Evolutionary conservation across 2,329 filamentous ascomycete genomes (phyloP), one percentile per base, ranked within the genome.

Genomic region (Ophiobolus disseminans): DNA sequence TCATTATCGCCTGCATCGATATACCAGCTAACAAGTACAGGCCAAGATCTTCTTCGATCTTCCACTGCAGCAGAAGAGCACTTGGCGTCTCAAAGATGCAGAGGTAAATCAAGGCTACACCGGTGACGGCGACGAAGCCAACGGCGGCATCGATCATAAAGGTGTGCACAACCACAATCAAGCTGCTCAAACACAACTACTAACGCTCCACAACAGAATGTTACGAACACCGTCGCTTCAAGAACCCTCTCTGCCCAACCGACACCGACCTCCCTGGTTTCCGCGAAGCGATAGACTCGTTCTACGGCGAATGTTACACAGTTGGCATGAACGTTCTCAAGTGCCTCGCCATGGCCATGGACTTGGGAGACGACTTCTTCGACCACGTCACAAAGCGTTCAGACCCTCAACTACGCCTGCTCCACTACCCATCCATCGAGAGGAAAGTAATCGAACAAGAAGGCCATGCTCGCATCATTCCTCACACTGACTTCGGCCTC

Each of bases 61-160:
- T n/a, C 62, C 66, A 1, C 35, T 63, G 5, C 49, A 63, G 13
- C 45, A 76, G 20, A 68, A 70, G 49, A 50, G 66, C 30, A 64
- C 65, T 4, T 73, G 73, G 34, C 73, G 73, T 28, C 72, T 74
- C 3, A 56, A 65, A 38, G 68, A 70, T 17, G 68, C 72, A 6
- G 58, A 70, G 19, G 60, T 72, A 11, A 74, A 76, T 45, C 68
- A 74, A 48, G 73, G 73, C 26, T 76, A 74, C 40, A 74, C 70
- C 3, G 62, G 60, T 13, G 65, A 72, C 11, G 72, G 70, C 8
- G 58, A 69, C 28, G 72, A 75, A 55, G 57, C 60, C 4, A 63
- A 74, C 58, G 57, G 72, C 57, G 45, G 57, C 30, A 36, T 63
- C 41, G 59, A 63, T 48, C 62, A 65, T 53, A 60, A 71, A 46